A percentile compares a stretch with the other conserved stretches of the same genome.
phyloP scores from a whole-genome alignment of 805 yeast genomes.

The Teunomyces pallodes region DNA sequence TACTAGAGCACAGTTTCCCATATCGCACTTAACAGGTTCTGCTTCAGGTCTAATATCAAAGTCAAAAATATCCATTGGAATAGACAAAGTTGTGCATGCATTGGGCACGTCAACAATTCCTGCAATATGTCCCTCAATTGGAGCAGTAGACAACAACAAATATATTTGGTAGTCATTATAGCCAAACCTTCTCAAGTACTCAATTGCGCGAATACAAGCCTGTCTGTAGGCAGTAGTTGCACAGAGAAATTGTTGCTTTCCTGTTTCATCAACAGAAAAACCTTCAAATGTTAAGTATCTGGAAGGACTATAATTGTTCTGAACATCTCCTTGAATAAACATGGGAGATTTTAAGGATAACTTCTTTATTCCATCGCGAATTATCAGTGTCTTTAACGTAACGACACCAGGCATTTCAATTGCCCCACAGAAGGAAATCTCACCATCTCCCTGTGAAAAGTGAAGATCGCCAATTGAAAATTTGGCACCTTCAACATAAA shows the following conservation, averaged over 20 bases:
- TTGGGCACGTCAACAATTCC: slow-evolving; percentile 54
- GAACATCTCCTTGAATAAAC: slow-evolving; percentile 49
- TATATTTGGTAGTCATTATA: slow-evolving; percentile 52
- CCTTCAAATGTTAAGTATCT: slow-evolving; percentile 53
- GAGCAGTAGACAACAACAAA: slow-evolving; percentile 44
- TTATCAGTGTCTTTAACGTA: slow-evolving; percentile 39
- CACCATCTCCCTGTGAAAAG: slow-evolving; percentile 55
- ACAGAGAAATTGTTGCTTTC: slow-evolving; percentile 44
- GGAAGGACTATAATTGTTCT: slow-evolving; percentile 47
- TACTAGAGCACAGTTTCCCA: slow-evolving; percentile 41
- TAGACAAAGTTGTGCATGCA: slow-evolving; percentile 49
- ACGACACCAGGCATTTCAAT: slow-evolving; percentile 52
- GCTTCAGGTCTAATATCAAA: slow-evolving; percentile 46
- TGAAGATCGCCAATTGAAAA: slow-evolving; percentile 50
- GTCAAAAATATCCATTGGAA: slow-evolving; percentile 52
- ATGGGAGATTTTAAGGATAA: slow-evolving; percentile 45
- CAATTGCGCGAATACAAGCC: slow-evolving; percentile 48
- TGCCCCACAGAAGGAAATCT: slow-evolving; percentile 53
- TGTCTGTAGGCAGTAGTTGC: slow-evolving; percentile 52
- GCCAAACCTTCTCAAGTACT: slow-evolving; percentile 48
- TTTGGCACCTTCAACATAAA: slow-evolving; percentile 46
- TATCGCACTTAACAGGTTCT: slow-evolving; percentile 20
- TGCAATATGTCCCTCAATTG: slow-evolving; percentile 52
- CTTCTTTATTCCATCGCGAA: slow-evolving; percentile 42
- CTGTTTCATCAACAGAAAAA: slow-evolving; percentile 49